A percentile compares a stretch with the other conserved stretches of the same genome.
phyloP scores from a whole-genome alignment of 2,329 filamentous ascomycete species.

The Fusarium sp. region DNA sequence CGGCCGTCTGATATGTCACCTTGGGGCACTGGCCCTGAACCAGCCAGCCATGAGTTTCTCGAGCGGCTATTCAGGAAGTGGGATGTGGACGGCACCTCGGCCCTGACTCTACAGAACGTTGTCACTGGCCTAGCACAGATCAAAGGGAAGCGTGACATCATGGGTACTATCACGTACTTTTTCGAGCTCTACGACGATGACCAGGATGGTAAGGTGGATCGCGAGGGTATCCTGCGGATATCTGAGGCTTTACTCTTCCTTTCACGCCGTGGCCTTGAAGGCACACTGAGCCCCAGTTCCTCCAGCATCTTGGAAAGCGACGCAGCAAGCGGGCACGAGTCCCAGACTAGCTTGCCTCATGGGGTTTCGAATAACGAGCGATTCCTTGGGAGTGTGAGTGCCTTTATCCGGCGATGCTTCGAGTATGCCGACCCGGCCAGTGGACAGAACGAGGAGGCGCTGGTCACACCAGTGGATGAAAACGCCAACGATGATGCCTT shows the following conservation, averaged over 20 bases:
- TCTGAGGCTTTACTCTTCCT: constrained; percentile 95
- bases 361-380: constrained; percentile 81
- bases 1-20: constrained; percentile 60
- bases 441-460: constrained; percentile 59
- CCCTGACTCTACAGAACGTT: constrained; percentile 88
- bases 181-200: constrained; percentile 98
- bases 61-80: constrained; percentile 87
- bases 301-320: constrained; percentile 65
- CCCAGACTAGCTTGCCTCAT: constrained; percentile 54
- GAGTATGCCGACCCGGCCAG: constrained; percentile 93
- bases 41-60: constrained; percentile 96
- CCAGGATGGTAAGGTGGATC: constrained; percentile 88
- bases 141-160: constrained; percentile 94
- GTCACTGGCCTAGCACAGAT: constrained; percentile 91
- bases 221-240: constrained; percentile 94
- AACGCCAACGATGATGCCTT: constrained; percentile 66
- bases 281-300: constrained; percentile 73
- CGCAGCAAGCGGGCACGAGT: constrained; percentile 45
- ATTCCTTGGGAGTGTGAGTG: constrained; percentile 92
- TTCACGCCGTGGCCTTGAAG: constrained; percentile 87
- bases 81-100: constrained; percentile 83
- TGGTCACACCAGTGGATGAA: constrained; percentile 34
- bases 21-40: constrained; percentile 70
- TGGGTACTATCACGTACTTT: constrained; percentile 98
- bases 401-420: constrained; percentile 95